Evolutionary conservation across 2,329 filamentous ascomycete species (phyloP).

Genomic region (Claviceps capensis): DNA sequence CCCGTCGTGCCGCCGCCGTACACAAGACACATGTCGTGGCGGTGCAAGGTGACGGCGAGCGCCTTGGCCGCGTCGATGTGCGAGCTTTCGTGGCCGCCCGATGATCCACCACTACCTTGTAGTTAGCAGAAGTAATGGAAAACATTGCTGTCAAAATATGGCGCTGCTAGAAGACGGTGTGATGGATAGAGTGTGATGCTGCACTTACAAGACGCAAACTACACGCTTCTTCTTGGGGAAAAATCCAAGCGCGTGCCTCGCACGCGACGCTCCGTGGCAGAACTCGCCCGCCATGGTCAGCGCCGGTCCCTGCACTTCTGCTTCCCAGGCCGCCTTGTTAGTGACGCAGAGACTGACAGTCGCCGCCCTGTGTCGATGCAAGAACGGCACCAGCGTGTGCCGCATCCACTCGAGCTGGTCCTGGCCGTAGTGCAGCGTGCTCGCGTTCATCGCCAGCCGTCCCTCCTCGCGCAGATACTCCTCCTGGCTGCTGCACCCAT

Average conservation of each 20-base stretch:
- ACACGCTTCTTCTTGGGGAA: background rate
- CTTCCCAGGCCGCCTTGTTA: background rate
- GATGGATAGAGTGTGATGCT: background rate
- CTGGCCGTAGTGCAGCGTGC: constrained; percentile 1
- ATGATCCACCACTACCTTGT: background rate
- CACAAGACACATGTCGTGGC: constrained; percentile 64
- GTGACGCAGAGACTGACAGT: background rate
- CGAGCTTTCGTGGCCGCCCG: constrained; percentile 51
- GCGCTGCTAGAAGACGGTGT: background rate
- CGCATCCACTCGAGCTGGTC: constrained; percentile 2
- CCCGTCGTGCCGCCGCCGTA: constrained; percentile 90
- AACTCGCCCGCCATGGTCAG: background rate
- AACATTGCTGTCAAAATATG: background rate
- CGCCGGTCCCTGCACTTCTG: background rate
- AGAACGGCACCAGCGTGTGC: background rate
- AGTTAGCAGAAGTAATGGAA: background rate
- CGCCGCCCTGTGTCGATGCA: background rate
- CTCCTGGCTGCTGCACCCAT: background rate
- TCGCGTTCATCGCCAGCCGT: background rate
- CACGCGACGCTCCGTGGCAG: background rate
- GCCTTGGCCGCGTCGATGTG: constrained; percentile 66
- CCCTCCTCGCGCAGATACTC: background rate
- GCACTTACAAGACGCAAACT: background rate
- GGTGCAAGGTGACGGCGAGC: constrained; percentile 59
- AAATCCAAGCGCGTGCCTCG: background rate